These are phyloP conservation scores for Trichoderma sp. DNA, from an alignment of 2,329 filamentous ascomycete genomes.

Conservation along the genomic window DNA sequence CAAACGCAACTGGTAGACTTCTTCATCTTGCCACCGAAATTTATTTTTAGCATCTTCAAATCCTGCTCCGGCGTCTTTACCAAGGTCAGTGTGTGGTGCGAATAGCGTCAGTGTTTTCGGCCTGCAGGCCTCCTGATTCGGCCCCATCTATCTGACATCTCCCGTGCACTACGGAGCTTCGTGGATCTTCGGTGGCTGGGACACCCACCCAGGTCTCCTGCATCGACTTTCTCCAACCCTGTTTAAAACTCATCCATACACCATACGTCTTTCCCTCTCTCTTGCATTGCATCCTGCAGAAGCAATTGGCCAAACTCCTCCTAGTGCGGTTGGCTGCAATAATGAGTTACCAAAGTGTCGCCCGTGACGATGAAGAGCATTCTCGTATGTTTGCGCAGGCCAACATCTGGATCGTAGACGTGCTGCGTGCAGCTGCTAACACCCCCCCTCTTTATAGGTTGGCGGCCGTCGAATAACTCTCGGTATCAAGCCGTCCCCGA, in stretches of 20 bases:
- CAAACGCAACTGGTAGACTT: neutral
- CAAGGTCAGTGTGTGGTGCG: neutral
- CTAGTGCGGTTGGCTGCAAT: conserved; percentile 42
- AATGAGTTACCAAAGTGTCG: conserved; percentile 47
- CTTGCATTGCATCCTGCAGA: conserved; percentile 39
- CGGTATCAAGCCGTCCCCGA: conserved; percentile 24
- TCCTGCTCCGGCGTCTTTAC: neutral
- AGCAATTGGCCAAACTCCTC: conserved; percentile 42
- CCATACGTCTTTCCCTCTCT: conserved; percentile 38
- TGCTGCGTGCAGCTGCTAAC: conserved; percentile 25
- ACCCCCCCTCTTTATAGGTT: conserved; percentile 23
- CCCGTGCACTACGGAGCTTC: conserved; percentile 18
- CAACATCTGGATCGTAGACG: neutral
- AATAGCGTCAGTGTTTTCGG: neutral
- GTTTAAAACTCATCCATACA: conserved; percentile 42
- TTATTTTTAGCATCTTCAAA: neutral
- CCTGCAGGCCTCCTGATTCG: conserved; percentile 3
- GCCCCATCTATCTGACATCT: conserved; percentile 19
- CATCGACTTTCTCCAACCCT: conserved; percentile 36
- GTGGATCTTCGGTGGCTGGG: conserved; percentile 31
- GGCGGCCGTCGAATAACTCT: conserved; percentile 22
- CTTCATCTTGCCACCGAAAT: neutral
- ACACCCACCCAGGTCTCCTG: conserved; percentile 28
- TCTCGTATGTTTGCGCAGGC: conserved; percentile 41
- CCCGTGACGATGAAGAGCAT: conserved; percentile 45